Base-by-base conservation (phyloP, 345 rosid species). In the Toxicodendron radicans region DNA sequence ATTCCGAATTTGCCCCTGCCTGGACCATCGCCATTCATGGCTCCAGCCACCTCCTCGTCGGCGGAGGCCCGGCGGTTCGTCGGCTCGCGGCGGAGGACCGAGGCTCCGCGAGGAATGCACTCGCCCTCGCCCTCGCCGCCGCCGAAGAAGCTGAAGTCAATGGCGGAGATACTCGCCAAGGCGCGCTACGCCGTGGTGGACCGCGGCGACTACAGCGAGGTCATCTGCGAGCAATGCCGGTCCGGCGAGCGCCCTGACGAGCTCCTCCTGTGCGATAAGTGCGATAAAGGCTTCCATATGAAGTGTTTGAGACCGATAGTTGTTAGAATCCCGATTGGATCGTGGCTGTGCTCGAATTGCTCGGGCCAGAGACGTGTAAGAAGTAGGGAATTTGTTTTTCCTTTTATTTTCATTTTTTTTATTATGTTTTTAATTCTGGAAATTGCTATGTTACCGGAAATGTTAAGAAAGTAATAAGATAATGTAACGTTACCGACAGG, bases 251-350 rank as follows among this genome's bases (percentile, higher is more conserved):
- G 74, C 24, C 70, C 83, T n/a, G 95, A 85, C 30, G 95, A 90
- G 89, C 87, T 93, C 48, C 87, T 93, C 41, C 72, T 91, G 27
- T 93, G 98, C 49, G 97, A 93, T 17, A 91, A 88, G 86, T 93
- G 98, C 74, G 95, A 93, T 20, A 81, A 75, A 68, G 98, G 98
- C n/a, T 93, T 84, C 53, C 98, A 93, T 76, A 91, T 93, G 97
- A 90, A 87, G 74, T 91, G 98, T 75, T 77, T 93, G 76, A 76
- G 95, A 71, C 98, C 98, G 60, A 93, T 93, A 62, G 89, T 93
- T 20, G 97, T 68, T 62, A 88, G 92, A 66, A 85, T 93, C 64
- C 98, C 97, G 33, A 83, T 85, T 59, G 98, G 98, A 68, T 71
- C 97, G 23, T 91, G 98, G 98, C 78, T 88, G 24, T 93, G 98